These are phyloP conservation scores for Botryotinia globosa DNA, from an alignment of 2,329 filamentous ascomycete genomes.

Conservation along the genomic window DNA sequence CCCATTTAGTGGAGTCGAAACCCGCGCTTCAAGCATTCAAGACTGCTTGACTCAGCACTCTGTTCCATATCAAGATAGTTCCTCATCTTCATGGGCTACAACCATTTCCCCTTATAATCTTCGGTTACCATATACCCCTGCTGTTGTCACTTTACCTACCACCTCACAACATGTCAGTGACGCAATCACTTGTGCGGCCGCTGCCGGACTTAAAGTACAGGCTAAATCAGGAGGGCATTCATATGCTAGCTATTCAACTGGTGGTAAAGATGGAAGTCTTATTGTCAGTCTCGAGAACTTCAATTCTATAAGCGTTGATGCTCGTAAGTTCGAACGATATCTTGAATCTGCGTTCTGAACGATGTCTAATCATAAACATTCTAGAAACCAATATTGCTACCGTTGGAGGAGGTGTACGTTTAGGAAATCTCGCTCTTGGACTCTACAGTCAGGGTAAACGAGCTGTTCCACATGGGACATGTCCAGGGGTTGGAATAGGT, in stretches of 20 bases:
- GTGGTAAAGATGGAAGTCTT: conserved; percentile 51
- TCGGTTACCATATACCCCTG: conserved; percentile 27
- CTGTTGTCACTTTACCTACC: conserved; percentile 29
- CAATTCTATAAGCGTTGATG: conserved; percentile 51
- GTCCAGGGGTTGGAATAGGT: conserved; percentile 46
- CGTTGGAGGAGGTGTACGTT: conserved; percentile 43
- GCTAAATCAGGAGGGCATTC: conserved; percentile 55
- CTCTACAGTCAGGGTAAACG: conserved; percentile 40
- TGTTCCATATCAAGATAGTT: conserved; percentile 23
- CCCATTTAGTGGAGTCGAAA: background rate
- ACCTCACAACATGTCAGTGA: conserved; percentile 42
- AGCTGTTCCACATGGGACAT: conserved; percentile 47
- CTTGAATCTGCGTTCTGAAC: too few species aligned
- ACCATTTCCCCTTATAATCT: conserved; percentile 31
- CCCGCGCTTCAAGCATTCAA: conserved; percentile 15
- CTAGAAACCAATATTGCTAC: conserved; percentile 27
- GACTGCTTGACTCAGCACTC: conserved; percentile 23
- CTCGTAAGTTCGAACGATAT: conserved; percentile 20
- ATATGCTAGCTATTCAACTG: conserved; percentile 47
- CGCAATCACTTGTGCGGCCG: conserved; percentile 47
- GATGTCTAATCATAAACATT: background rate
- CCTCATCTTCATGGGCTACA: conserved; percentile 25
- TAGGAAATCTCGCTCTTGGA: conserved; percentile 44
- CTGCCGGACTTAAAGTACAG: conserved; percentile 47
- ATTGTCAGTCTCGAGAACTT: conserved; percentile 55